Conservation (phyloP, 805 yeast species). For the Nakazawaea laoshanensis region DNA sequence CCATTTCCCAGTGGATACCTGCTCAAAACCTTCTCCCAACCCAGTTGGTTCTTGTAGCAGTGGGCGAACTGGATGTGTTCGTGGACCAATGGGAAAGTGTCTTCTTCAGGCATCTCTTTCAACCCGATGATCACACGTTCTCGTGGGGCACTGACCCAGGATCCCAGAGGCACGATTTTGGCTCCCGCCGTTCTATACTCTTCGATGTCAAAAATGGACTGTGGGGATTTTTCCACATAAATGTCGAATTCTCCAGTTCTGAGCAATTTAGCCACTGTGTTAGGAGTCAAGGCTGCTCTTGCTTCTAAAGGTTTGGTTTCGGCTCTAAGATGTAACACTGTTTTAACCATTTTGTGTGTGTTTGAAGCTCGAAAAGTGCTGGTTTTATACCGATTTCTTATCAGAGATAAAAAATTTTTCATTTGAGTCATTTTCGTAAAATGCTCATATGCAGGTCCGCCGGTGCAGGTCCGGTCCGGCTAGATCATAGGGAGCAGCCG, state of each 20-base stretch:
- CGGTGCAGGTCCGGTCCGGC: too few species aligned
- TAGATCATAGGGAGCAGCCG: too few species aligned
- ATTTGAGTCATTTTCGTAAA: too few species aligned
- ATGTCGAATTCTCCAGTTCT: conserved; percentile 79
- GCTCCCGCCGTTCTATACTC: conserved; percentile 84
- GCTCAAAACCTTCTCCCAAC: conserved; percentile 86
- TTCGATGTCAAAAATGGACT: conserved; percentile 65
- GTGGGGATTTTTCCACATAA: conserved; percentile 80
- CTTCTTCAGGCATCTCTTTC: conserved; percentile 90
- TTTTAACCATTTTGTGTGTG: conserved; percentile 22
- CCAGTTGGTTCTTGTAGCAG: conserved; percentile 95
- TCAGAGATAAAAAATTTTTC: too few species aligned
- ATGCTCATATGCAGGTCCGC: too few species aligned
- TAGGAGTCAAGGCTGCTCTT: conserved; percentile 93
- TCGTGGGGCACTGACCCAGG: conserved; percentile 88
- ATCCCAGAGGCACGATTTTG: conserved; percentile 81
- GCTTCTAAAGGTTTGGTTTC: conserved; percentile 97
- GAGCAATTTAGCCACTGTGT: conserved; percentile 73
- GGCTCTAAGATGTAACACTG: conserved; percentile 84
- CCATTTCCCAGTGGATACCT: conserved; percentile 94
- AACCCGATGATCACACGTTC: conserved; percentile 88
- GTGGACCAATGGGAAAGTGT: conserved; percentile 83
- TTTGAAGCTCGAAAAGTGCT: too few species aligned
- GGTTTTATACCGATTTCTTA: too few species aligned
- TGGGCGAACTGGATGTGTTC: conserved; percentile 99